phyloP scores from a whole-genome alignment of 176 grass and related monocot species.

The Phragmites australis region DNA sequence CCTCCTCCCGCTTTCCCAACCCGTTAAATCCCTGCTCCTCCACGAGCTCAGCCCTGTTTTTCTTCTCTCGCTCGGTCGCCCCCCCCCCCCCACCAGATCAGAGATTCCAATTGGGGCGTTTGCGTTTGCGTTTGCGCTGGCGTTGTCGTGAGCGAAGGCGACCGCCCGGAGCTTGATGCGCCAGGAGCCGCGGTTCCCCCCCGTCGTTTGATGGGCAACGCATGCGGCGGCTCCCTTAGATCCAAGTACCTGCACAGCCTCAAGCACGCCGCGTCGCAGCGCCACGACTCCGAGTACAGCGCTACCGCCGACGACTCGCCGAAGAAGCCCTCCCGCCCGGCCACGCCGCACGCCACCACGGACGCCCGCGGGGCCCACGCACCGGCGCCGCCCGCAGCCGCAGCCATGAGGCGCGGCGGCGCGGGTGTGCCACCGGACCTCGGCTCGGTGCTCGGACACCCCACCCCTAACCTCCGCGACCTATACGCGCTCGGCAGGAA shows the following conservation, averaged over 20 bases:
- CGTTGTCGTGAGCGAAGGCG: background rate
- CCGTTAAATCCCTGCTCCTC: constrained; percentile 37
- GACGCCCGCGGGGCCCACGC: constrained; percentile 38
- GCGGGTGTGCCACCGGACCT: constrained; percentile 43
- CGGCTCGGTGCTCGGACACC: constrained; percentile 74
- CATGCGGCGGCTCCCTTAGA: constrained; percentile 75
- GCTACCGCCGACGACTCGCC: constrained; percentile 39
- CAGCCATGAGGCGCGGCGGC: constrained; percentile 51
- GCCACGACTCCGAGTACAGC: constrained; percentile 45
- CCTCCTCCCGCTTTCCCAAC: background rate
- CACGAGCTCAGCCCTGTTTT: background rate
- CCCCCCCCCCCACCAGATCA: background rate
- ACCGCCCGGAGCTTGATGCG: constrained; percentile 30
- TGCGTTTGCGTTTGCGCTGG: constrained; percentile 19
- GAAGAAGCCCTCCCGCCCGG: constrained; percentile 41
- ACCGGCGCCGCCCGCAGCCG: constrained; percentile 19
- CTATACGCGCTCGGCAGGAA: constrained; percentile 69
- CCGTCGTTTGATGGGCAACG: constrained; percentile 96
- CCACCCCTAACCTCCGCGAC: constrained; percentile 70
- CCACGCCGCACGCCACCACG: constrained; percentile 31
- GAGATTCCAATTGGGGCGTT: constrained; percentile 24
- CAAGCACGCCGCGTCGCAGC: constrained; percentile 51
- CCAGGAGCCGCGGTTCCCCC: constrained; percentile 36
- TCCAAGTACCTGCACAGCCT: constrained; percentile 61
- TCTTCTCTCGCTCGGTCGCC: background rate